A percentile compares a stretch with the other conserved stretches of the same genome.
Evolutionary conservation across 2,329 filamentous ascomycete species (phyloP).

Genomic region (Cadophora gregata): DNA sequence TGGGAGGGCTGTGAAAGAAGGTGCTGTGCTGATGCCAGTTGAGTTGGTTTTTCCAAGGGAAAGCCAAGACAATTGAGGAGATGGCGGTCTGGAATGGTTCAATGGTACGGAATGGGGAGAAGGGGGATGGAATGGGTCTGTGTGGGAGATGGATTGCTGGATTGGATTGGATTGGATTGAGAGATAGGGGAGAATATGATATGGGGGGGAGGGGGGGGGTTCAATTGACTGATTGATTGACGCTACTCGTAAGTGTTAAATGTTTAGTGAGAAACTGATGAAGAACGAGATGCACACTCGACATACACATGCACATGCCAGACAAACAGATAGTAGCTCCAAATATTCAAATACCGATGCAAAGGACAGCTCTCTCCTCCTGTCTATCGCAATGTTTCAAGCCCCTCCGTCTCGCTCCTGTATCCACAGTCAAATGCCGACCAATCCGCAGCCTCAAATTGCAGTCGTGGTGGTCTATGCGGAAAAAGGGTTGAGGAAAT

Average conservation of each 20-base stretch:
- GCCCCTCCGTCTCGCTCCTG: background rate
- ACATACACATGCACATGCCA: background rate
- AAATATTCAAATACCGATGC: background rate
- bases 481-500: constrained; percentile 19
- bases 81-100: constrained; percentile 1
- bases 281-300: background rate
- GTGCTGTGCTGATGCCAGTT: no score
- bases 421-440: constrained; percentile 1
- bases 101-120: no score
- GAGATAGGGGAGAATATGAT: background rate
- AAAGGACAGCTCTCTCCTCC: background rate
- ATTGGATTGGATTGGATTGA: no score
- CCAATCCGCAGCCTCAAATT: background rate
- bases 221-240: background rate
- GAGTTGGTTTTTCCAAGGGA: background rate
- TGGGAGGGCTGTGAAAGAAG: constrained; percentile 11
- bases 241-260: no score
- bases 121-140: background rate
- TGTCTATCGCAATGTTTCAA: background rate
- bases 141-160: no score
- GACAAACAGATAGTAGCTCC: background rate
- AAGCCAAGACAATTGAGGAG: background rate
- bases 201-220: no score
- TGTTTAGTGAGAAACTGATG: background rate
- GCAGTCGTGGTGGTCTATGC: background rate